Evolutionary conservation across 352 stramenopile species (phyloP).

Genomic region (Pythium dissimile): DNA sequence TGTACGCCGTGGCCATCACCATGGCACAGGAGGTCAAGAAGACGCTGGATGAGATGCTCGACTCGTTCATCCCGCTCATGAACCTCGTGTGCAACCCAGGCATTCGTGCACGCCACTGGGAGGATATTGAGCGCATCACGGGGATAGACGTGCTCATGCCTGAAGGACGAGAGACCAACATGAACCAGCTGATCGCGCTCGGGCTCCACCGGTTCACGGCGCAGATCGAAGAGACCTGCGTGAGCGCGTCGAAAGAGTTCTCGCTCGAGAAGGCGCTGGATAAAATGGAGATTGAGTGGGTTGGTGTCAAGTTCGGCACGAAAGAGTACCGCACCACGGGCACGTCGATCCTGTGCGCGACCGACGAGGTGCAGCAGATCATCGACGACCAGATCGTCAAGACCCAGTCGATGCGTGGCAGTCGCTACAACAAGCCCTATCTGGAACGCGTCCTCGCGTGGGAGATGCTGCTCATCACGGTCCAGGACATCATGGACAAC

Average conservation of each 20-base stretch:
- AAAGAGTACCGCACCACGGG: slow-evolving; percentile 93
- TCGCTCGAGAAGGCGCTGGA: slow-evolving; percentile 91
- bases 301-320: slow-evolving; percentile 89
- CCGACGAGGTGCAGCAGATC: slow-evolving; percentile 91
- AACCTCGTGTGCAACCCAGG: slow-evolving; percentile 90
- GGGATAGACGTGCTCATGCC: slow-evolving; percentile 74
- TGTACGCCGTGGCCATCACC: slow-evolving; percentile 72
- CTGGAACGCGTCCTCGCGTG: slow-evolving; percentile 84
- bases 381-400: slow-evolving; percentile 96
- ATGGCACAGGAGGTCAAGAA: slow-evolving; percentile 84
- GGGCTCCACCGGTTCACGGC: slow-evolving; percentile 79
- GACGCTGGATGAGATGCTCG: slow-evolving; percentile 79
- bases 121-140: slow-evolving; percentile 88
- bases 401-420: slow-evolving; percentile 93
- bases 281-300: slow-evolving; percentile 94
- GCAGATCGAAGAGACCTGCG: slow-evolving; percentile 91
- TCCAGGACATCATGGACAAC: slow-evolving; percentile 93
- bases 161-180: slow-evolving; percentile 88
- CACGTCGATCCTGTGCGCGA: slow-evolving; percentile 88
- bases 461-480: slow-evolving; percentile 88
- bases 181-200: slow-evolving; percentile 90
- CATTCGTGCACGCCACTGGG: slow-evolving; percentile 90
- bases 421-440: slow-evolving; percentile 92
- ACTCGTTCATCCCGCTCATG: slow-evolving; percentile 91
- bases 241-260: slow-evolving; percentile 94